Base-by-base conservation (phyloP, 2,329 filamentous ascomycete species). In the Colletotrichum camelliae region DNA sequence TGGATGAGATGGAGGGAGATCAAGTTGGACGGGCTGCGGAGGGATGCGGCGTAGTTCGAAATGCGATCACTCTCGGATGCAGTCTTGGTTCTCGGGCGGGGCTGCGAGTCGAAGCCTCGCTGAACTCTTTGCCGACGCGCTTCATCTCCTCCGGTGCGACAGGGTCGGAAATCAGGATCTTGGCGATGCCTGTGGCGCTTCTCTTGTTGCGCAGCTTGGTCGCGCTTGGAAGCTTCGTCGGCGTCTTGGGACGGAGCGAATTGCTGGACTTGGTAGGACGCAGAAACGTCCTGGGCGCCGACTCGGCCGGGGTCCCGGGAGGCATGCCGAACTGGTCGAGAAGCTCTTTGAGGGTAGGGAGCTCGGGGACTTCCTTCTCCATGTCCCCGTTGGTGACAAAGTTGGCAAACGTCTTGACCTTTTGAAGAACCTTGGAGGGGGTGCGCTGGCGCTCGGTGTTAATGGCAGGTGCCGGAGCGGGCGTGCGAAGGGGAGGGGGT, bases 341-440 rank as follows among this genome's bases (percentile, higher is more conserved):
- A 2, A 74, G 52, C 18, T 76, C 74, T 39, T 69, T 57, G 27
- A 76, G 70, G 7, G 57, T 52, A 1, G 74, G 74, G 7, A 76
- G 70, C 65, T 76, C 65, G 4, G 70, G 74, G 15, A 64, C 48
- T 1, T 75, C 72, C 61, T 67, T 75, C 31, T 75, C 74, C 24
- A 65, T 24, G 7, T 75, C 71, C 7, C 35, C 43, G 15, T 55
- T 66, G 5, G 66, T 52, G 33, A 67, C 55, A 27, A 73, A 70
- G 39, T 62, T 73, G 48, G 75, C 72, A 24, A 77, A 73, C 3
- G 77, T 75, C 69, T 73, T 78, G 48, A 77, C 75, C 24, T 74
- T 78, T 55, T 67, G 48, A 8, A 77, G 65, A 16, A 76, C 67
- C 57, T 69, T 71, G 13, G 77, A 72, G 5, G 74, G 74, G 1